These are phyloP conservation scores for Pseudogymnoascus sp. DNA, from an alignment of 2,329 filamentous ascomycete species.

Conservation along the genomic window DNA sequence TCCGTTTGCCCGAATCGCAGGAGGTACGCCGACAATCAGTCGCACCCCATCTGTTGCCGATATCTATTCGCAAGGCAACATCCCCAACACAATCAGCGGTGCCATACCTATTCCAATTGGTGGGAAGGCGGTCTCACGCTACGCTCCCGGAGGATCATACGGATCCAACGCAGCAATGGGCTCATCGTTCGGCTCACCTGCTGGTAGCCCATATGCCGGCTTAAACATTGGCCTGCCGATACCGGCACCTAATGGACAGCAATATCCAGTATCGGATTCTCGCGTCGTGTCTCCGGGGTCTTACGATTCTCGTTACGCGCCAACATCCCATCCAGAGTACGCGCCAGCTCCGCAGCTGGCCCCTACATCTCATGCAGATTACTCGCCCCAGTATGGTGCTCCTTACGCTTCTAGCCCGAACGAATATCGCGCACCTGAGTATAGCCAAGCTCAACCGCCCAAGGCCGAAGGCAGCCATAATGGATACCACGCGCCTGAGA, in stretches of 20 bases:
- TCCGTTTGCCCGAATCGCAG: conserved; percentile 74
- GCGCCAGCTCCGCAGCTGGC: neutral
- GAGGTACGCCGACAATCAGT: conserved; percentile 69
- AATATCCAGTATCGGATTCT: neutral
- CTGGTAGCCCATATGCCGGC: neutral
- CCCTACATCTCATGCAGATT: conserved; percentile 2
- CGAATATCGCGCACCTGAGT: conserved; percentile 1
- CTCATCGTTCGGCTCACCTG: neutral
- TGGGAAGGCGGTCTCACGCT: conserved; percentile 24
- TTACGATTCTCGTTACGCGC: conserved; percentile 1
- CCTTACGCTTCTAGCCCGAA: neutral
- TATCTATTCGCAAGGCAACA: conserved; percentile 37
- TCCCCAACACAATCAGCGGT: conserved; percentile 28
- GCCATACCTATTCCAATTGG: conserved; percentile 14
- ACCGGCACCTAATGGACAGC: neutral
- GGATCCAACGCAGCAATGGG: conserved; percentile 10
- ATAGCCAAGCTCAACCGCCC: neutral
- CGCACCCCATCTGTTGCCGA: conserved; percentile 71
- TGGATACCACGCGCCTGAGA: neutral
- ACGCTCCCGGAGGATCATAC: conserved; percentile 26
- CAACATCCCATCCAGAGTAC: neutral
- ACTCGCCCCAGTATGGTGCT: neutral
- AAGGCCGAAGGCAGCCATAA: neutral
- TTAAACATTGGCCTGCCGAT: neutral
- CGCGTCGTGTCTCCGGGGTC: neutral